Evolutionary conservation across 257 asterid genomes (phyloP).

Genomic region (Solanum etuberosum): DNA sequence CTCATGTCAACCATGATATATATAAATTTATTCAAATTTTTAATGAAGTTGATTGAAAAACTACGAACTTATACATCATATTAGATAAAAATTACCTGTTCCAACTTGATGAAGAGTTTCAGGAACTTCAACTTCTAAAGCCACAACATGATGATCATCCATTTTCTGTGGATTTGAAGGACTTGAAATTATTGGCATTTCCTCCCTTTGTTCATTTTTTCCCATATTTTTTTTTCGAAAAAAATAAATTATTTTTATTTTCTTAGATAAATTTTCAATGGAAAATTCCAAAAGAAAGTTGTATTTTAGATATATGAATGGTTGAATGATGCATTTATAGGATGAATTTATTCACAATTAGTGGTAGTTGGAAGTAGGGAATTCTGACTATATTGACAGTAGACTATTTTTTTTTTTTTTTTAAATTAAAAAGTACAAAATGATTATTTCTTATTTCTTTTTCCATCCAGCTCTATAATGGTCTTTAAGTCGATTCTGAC

Average conservation of each 20-base stretch:
- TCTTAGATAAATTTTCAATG: neutral
- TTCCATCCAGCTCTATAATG: neutral
- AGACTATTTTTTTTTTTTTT: neutral
- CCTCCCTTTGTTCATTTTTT: neutral
- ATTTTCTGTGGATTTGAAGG: neutral
- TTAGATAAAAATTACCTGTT: neutral
- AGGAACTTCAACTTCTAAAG: neutral
- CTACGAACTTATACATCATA: neutral
- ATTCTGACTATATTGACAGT: neutral
- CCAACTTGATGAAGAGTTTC: neutral
- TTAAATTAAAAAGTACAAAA: neutral
- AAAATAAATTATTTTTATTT: neutral
- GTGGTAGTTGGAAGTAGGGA: neutral
- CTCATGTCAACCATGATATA: neutral
- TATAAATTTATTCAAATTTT: no score
- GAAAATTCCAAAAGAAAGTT: neutral
- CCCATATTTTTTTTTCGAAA: neutral
- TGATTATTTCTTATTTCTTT: neutral
- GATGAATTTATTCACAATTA: neutral
- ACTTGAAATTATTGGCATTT: neutral
- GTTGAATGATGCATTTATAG: neutral
- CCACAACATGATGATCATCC: neutral
- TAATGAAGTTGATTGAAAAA: neutral
- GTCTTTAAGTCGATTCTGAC: neutral
- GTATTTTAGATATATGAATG: neutral